Percentiles rank a stretch among this genome's conserved stretches.
phyloP scores from a whole-genome alignment of 352 stramenopile species.

The Phytopythium litorale region DNA sequence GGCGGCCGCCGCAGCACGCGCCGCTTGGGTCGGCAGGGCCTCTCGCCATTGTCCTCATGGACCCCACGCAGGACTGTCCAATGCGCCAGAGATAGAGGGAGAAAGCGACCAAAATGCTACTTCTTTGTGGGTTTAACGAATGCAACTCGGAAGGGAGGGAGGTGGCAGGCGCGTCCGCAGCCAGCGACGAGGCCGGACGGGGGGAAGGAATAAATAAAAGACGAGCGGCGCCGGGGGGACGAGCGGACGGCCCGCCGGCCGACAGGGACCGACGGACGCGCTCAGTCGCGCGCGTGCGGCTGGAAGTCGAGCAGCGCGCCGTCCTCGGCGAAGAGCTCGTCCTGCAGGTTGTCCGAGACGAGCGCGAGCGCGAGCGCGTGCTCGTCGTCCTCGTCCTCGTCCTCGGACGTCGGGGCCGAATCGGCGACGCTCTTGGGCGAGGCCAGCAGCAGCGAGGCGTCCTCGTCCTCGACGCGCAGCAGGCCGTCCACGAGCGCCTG shows the following conservation, averaged over 20 bases:
- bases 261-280: background rate
- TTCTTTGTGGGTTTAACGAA: background rate
- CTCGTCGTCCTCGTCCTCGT: constrained; percentile 27
- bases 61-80: too few relatives aligned
- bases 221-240: constrained; percentile 10
- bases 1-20: background rate
- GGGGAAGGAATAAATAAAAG: constrained; percentile 34
- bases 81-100: background rate
- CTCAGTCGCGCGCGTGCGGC: constrained; percentile 21
- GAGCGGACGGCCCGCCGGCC: background rate
- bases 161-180: background rate
- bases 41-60: background rate
- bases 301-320: constrained; percentile 67
- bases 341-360: constrained; percentile 73
- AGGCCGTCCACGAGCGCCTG: constrained; percentile 72
- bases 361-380: constrained; percentile 47
- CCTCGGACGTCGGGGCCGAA: constrained; percentile 37
- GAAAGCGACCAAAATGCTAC: constrained; percentile 2
- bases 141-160: background rate
- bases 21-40: too few relatives aligned
- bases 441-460: constrained; percentile 32
- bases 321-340: constrained; percentile 68
- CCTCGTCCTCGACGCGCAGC: constrained; percentile 37
- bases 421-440: constrained; percentile 65
- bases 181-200: too few relatives aligned